Evolutionary conservation across 345 rosid species (phyloP).

Genomic region (Turritis glabra): DNA sequence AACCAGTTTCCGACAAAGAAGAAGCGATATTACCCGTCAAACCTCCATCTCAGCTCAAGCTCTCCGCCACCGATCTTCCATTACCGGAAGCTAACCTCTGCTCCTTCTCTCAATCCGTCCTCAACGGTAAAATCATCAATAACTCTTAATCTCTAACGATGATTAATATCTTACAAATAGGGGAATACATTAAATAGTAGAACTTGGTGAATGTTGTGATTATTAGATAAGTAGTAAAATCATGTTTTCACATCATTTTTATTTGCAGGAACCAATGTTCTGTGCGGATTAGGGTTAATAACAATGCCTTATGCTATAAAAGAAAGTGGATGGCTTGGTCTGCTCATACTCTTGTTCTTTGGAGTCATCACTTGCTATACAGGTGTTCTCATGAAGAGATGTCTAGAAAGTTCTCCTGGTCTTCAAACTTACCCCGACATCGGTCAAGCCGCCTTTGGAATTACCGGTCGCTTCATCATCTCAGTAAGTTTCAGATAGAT

Average conservation of each 20-base stretch:
- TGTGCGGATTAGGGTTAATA: constrained; percentile 70
- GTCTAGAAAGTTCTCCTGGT: constrained; percentile 75
- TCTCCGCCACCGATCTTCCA: constrained; percentile 41
- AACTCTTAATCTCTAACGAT: not conserved
- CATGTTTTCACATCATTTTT: not conserved
- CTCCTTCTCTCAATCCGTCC: constrained; percentile 58
- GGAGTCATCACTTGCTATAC: constrained; percentile 63
- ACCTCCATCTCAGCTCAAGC: constrained; percentile 37
- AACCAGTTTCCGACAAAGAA: constrained; percentile 38
- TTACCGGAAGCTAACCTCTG: constrained; percentile 38
- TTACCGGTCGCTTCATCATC: constrained; percentile 54
- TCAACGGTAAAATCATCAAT: constrained; percentile 52
- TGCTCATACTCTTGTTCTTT: constrained; percentile 52
- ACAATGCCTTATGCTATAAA: constrained; percentile 72
- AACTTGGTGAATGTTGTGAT: not conserved
- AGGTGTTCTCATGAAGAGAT: constrained; percentile 63
- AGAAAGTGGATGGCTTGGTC: constrained; percentile 89
- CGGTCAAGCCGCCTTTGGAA: constrained; percentile 89
- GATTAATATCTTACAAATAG: too few relatives aligned
- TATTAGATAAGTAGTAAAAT: not conserved
- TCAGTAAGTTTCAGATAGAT: constrained; percentile 47
- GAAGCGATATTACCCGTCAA: constrained; percentile 29
- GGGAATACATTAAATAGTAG: too few relatives aligned
- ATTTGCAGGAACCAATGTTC: constrained; percentile 65
- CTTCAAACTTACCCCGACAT: constrained; percentile 80